These are phyloP conservation scores for Carex parvula DNA, from an alignment of 176 grass and related monocot species.

Conservation along the genomic window DNA sequence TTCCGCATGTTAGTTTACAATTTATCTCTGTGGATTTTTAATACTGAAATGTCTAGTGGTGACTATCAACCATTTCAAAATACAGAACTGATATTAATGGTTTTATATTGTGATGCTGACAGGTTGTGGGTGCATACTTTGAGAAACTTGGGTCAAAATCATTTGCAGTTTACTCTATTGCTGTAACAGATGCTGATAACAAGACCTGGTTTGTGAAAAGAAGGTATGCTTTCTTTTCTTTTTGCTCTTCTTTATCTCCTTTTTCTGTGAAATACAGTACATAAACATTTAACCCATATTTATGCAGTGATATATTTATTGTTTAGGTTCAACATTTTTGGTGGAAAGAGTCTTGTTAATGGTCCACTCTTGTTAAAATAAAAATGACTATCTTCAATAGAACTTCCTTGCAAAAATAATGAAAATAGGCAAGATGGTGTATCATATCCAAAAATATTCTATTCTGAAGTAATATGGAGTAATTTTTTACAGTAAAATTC, in stretches of 20 bases:
- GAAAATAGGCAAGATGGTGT: neutral
- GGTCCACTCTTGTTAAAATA: neutral
- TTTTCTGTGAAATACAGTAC: neutral
- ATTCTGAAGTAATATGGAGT: neutral
- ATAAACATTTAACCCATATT: neutral
- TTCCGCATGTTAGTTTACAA: neutral
- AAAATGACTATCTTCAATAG: neutral
- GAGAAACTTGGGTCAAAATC: constrained; percentile 89
- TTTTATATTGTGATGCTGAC: neutral
- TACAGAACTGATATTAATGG: neutral
- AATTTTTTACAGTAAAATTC: neutral
- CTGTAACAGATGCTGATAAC: constrained; percentile 74
- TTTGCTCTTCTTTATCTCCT: neutral
- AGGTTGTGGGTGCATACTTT: constrained; percentile 98
- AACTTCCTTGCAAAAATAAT: neutral
- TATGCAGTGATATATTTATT: constrained; percentile 5
- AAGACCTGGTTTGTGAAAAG: constrained; percentile 98
- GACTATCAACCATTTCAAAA: neutral
- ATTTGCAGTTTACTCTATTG: constrained; percentile 99
- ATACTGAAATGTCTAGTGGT: neutral
- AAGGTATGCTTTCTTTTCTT: constrained; percentile 63
- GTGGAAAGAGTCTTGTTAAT: neutral
- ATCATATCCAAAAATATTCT: neutral
- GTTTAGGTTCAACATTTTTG: neutral
- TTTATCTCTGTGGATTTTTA: constrained; percentile 6